These are phyloP conservation scores for Trematosphaeria pertusa DNA, from an alignment of 2,329 filamentous ascomycete species.

Conservation along the genomic window DNA sequence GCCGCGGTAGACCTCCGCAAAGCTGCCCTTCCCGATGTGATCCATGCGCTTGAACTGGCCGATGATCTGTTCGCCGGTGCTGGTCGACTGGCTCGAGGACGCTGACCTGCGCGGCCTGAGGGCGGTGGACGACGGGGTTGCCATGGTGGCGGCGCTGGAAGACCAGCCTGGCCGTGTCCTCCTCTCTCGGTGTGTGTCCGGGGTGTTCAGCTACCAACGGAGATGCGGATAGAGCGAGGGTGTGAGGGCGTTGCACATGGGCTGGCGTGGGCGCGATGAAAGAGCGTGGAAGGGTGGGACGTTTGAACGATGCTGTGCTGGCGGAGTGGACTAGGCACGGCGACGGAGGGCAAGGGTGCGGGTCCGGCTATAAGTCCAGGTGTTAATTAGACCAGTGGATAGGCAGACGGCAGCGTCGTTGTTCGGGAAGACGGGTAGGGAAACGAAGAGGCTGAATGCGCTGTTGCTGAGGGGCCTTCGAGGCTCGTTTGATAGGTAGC, in stretches of 20 bases:
- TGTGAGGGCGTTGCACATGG: constrained; percentile 49
- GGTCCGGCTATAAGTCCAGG: constrained; percentile 11
- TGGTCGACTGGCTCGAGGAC: constrained; percentile 45
- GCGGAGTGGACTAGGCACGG: not conserved
- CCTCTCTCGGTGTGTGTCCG: constrained; percentile 16
- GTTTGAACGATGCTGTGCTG: not conserved
- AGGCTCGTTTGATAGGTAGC: not conserved
- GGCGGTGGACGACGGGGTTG: constrained; percentile 35
- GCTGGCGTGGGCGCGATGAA: constrained; percentile 22
- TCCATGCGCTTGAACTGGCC: constrained; percentile 83
- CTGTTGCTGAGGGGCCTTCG: constrained; percentile 9
- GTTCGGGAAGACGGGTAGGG: constrained; percentile 13
- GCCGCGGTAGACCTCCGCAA: constrained; percentile 92
- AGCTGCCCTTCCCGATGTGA: constrained; percentile 97
- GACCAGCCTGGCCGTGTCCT: constrained; percentile 30
- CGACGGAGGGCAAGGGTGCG: not conserved
- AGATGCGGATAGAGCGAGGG: constrained; percentile 48
- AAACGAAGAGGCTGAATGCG: constrained; percentile 14
- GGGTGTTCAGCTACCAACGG: constrained; percentile 40
- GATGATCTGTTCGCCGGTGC: constrained; percentile 53
- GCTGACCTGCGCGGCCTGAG: constrained; percentile 46
- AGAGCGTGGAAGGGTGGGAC: constrained; percentile 8
- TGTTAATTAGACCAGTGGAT: not conserved
- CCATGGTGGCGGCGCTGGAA: constrained; percentile 45
- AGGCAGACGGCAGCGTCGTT: constrained; percentile 4